A percentile compares a stretch with the other conserved stretches of the same genome.
phyloP scores from a whole-genome alignment of 2,329 filamentous ascomycete genomes.

The Apiospora aurea region DNA sequence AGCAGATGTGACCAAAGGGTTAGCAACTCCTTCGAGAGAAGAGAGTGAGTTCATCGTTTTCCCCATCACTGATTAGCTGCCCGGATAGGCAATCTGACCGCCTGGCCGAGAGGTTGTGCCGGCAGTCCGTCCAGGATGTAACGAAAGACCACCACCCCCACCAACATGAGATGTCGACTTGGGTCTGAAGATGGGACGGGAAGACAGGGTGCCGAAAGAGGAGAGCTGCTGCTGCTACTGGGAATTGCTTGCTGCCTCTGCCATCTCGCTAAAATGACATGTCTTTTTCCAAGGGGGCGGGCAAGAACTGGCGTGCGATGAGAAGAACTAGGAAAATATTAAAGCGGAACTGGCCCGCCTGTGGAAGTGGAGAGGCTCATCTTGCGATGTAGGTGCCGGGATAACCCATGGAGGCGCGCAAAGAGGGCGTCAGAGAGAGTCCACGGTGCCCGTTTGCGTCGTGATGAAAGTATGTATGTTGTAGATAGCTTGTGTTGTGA shows the following conservation, averaged over 20 bases:
- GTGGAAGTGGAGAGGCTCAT: neutral
- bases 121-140: constrained; percentile 8
- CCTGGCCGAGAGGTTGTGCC: neutral
- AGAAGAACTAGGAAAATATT: constrained; percentile 16
- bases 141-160: constrained; percentile 4
- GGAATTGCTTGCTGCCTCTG: neutral
- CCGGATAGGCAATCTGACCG: constrained; percentile 9
- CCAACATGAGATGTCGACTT: neutral
- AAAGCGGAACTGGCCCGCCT: constrained; percentile 11
- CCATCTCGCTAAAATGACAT: constrained; percentile 4
- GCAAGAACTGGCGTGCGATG: neutral
- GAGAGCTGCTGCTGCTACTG: neutral
- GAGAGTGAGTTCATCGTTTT: neutral
- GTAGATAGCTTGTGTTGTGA: neutral
- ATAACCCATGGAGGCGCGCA: constrained; percentile 2
- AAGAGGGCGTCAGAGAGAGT: neutral
- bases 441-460: neutral
- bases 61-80: neutral
- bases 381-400: neutral
- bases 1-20: neutral
- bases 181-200: constrained; percentile 4
- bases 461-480: neutral
- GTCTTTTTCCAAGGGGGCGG: neutral
- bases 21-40: neutral
- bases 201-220: neutral